Evolutionary conservation across 2,329 filamentous ascomycete genomes (phyloP), one percentile per base, ranked within the genome.

Genomic region (Capronia epimyces): DNA sequence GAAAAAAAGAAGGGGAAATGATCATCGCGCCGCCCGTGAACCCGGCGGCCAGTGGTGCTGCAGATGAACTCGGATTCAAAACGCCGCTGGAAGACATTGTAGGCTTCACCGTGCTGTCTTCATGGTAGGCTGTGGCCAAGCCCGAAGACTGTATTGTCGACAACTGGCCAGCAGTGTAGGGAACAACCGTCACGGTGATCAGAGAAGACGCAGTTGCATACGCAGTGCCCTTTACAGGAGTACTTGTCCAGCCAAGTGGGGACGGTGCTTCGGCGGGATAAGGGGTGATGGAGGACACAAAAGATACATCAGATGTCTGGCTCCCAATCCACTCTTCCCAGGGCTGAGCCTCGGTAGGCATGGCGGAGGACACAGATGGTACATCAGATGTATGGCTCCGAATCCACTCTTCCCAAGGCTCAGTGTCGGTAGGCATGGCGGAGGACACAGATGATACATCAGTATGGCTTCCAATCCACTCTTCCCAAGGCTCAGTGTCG

Each of bases 161-260:
- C 21, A 9, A 43, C 21, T n/a, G 3, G 22, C 3, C 40, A 27
- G 18, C 20, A 41, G 15, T 43, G 40, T 25, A 24, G 25, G 40
- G 40, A n/a, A 43, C 15, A 9, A n/a, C n/a, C n/a, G 40, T 43
- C 18, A 24, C 15, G 40, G 40, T 43, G 40, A 43, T 27, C 22
- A 24, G 5, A 9, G 40, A n/a, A 9, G 40, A 43, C 15, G 15
- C 10, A 8, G 40, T n/a, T 6, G 15, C 37, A 13, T 16, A 20
- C 7, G 13, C 37, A 15, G 5, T 36, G 32, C 32, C 5, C 32
- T 36, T 6, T 41, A 24, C 37, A 13, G 20, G 4, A 9, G 4
- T n/a, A 7, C 5, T 27, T 24, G 37, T 21, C 37, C 37, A 41
- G 37, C 20, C 16, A 41, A 6, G 8, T 16, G 37, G 8, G 7